Conservation (phyloP, 106 monocot species). For the Allium sativum region DNA sequence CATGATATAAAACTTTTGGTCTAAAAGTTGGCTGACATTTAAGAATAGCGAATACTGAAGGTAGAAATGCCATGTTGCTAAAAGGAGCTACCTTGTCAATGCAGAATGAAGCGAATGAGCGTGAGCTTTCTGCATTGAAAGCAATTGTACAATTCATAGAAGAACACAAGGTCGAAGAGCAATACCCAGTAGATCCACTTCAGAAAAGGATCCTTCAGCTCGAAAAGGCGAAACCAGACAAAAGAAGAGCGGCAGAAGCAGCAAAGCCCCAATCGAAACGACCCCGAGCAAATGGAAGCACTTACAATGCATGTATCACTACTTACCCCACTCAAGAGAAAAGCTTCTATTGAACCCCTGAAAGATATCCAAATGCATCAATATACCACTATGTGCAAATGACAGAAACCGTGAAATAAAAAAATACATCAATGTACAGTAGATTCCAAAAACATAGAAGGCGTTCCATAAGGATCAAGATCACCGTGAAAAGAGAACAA, state of each 20-base stretch:
- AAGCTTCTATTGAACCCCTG: constrained; percentile 53
- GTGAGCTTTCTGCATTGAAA: constrained; percentile 68
- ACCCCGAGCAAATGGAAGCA: constrained; percentile 61
- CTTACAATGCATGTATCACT: constrained; percentile 21
- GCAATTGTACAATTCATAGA: constrained; percentile 75
- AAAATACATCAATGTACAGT: too few relatives aligned
- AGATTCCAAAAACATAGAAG: constrained; percentile 83
- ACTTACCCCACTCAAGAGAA: constrained; percentile 37
- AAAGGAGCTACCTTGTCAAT: constrained; percentile 3
- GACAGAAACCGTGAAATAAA: too few relatives aligned
- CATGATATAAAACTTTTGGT: too few relatives aligned
- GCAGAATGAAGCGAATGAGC: constrained; percentile 74
- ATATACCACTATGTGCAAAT: constrained; percentile 46
- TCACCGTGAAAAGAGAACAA: constrained; percentile 54
- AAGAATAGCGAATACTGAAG: too few relatives aligned
- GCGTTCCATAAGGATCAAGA: constrained; percentile 95
- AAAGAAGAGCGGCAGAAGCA: constrained; percentile 68
- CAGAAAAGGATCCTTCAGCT: constrained; percentile 69
- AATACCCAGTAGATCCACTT: constrained; percentile 62
- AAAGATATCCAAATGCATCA: constrained; percentile 52
- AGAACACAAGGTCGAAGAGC: constrained; percentile 77
- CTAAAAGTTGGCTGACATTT: too few relatives aligned
- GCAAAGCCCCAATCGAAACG: constrained; percentile 78
- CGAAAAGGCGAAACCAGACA: constrained; percentile 91
- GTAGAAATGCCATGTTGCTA: too few relatives aligned